Evolutionary conservation across 768 basidiomycete species (phyloP).

Genomic region (Dacryopinax primogenitus): DNA sequence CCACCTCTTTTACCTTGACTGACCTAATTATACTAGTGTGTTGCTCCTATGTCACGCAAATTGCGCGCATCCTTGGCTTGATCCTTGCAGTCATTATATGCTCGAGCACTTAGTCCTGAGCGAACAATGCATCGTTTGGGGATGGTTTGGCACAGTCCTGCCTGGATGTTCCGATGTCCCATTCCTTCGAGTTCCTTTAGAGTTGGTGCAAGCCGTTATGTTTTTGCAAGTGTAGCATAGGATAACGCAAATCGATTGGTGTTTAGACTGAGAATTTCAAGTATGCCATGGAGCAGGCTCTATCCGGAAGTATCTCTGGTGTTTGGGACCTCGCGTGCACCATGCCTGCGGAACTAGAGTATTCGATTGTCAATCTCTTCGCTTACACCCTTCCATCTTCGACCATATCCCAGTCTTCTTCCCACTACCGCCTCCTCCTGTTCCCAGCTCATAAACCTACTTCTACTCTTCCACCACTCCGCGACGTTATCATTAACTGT

Average conservation of each 20-base stretch:
- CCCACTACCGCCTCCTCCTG: neutral
- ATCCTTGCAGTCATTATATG: no score
- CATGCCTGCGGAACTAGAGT: neutral
- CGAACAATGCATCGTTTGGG: no score
- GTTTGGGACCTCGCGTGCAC: slow-evolving; percentile 9
- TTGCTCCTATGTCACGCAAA: no score
- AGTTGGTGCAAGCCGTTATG: no score
- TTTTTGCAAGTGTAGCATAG: neutral
- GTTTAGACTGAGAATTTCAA: neutral
- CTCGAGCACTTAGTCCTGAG: no score
- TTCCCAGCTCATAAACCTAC: neutral
- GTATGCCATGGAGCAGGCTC: neutral
- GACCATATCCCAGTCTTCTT: neutral
- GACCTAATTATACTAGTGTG: no score
- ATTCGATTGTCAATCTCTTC: neutral
- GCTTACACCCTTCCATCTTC: slow-evolving; percentile 1
- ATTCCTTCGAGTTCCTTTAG: no score
- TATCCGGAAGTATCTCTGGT: neutral
- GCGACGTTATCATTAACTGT: neutral
- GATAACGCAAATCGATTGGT: no score
- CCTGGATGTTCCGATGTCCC: no score
- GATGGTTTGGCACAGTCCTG: no score
- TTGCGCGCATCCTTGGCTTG: no score
- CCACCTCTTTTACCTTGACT: neutral
- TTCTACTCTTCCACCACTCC: neutral